Conservation (phyloP, 495 filamentous ascomycete genomes). For the Polyplosphaeria fusca region DNA sequence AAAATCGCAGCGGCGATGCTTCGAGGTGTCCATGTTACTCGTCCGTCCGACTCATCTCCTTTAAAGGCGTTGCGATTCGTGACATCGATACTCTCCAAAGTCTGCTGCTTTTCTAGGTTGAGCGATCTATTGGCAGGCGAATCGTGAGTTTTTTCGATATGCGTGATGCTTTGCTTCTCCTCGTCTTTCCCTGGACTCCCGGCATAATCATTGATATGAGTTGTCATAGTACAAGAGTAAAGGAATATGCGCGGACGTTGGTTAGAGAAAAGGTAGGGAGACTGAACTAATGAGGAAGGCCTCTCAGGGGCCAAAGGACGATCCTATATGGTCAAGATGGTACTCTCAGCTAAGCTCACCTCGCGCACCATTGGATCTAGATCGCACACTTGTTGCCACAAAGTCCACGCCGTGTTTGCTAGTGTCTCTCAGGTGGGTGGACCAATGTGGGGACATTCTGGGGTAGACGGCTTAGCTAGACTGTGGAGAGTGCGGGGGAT, state of each 20-base stretch:
- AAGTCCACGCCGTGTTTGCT: background rate
- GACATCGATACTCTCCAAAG: slow-evolving; percentile 30
- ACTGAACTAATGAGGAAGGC: background rate
- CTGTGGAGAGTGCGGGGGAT: slow-evolving; percentile 19
- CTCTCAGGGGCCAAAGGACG: background rate
- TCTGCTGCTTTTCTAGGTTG: slow-evolving; percentile 24
- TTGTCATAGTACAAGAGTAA: slow-evolving; percentile 1
- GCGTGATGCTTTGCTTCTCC: slow-evolving; percentile 7
- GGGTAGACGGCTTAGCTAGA: background rate
- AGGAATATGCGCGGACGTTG: background rate
- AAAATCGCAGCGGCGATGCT: slow-evolving; percentile 31
- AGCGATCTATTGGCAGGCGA: slow-evolving; percentile 9
- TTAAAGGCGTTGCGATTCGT: slow-evolving; percentile 31
- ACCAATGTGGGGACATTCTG: background rate
- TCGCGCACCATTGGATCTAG: slow-evolving; percentile 1
- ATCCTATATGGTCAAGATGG: background rate
- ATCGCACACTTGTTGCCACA: background rate
- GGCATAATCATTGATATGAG: slow-evolving; percentile 3
- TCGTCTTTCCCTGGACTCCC: background rate
- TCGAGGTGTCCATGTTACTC: slow-evolving; percentile 26
- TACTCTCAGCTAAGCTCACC: background rate
- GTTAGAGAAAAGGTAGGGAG: background rate
- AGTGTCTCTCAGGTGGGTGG: background rate
- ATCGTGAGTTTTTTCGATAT: slow-evolving; percentile 16
- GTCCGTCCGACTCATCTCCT: slow-evolving; percentile 37